These are phyloP conservation scores for Raphanus raphanistrum DNA, from an alignment of 345 rosid genomes.

Conservation along the genomic window DNA sequence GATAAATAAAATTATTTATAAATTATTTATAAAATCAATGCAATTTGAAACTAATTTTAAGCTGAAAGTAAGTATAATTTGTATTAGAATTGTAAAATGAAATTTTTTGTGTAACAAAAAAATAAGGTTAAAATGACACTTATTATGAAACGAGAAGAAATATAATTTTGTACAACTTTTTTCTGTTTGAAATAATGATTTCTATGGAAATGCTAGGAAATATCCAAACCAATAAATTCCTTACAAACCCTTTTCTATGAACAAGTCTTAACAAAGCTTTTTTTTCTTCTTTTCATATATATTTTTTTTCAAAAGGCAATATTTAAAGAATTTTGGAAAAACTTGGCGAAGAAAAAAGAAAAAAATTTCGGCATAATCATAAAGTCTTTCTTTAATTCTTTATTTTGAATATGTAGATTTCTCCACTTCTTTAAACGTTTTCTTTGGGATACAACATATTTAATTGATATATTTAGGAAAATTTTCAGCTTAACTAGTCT, in stretches of 20 bases:
- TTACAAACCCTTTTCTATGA: not conserved
- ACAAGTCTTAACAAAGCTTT: slow-evolving; percentile 2
- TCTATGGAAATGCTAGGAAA: slow-evolving; percentile 7
- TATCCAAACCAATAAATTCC: slow-evolving; percentile 16
- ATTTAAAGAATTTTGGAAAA: not conserved
- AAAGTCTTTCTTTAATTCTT: not conserved
- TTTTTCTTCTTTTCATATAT: not conserved
- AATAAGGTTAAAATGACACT: too few species aligned
- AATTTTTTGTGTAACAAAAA: too few species aligned
- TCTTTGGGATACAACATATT: slow-evolving; percentile 3
- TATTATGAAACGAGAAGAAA: too few species aligned
- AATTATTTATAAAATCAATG: too few species aligned
- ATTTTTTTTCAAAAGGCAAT: not conserved
- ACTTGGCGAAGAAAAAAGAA: slow-evolving; percentile 9
- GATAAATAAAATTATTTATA: too few species aligned
- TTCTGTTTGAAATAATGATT: slow-evolving; percentile 20
- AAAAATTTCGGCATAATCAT: not conserved
- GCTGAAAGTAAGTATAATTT: too few species aligned
- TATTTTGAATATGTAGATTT: slow-evolving; percentile 7
- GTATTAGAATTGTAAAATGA: too few species aligned
- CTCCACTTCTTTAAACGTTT: slow-evolving; percentile 15
- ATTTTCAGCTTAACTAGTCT: not conserved
- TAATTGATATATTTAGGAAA: not conserved
- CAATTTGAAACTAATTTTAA: too few species aligned
- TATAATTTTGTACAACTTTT: slow-evolving; percentile 26